Evolutionary conservation across 116 monocot genomes (phyloP), one percentile per base, ranked within the genome.

Genomic region (Phalaenopsis hybrid): DNA sequence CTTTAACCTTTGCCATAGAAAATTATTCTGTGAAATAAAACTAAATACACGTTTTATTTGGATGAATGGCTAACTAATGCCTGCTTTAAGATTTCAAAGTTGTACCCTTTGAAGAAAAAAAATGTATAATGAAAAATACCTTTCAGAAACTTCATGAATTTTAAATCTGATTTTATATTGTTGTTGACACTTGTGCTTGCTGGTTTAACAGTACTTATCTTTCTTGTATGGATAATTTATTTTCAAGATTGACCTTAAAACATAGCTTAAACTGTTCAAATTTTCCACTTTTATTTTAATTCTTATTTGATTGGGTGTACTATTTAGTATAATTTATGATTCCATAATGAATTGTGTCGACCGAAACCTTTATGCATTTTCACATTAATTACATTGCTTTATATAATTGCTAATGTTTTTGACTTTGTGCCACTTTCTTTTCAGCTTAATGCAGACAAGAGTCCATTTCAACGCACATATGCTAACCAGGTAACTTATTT

Each of bases 391-490:
- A 6, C 65, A 65, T 23, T 21, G 9, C n/a, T 73, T 34, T 73
- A 73, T 73, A 41, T 73, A 73, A 34, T 73, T 73, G 13, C 13
- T 4, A 75, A 50, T 77, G 52, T 76, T 73, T 49, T 77, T 61
- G 16, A 46, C 74, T 59, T 89, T 50, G 86, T 68, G 77, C 74
- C 52, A 69, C 61, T 79, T 45, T 79, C 82, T 31, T 78, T 85
- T 73, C 93, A 99, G 99, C 99, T 99, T 79, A 99, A 99, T 91
- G 85, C 93, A 75, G 99, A 99, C 74, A 99, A 99, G 79, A 95
- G 95, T 76, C 99, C 99, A 12, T 99, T 99, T 79, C 99, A 99
- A 77, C 88, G 99, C 65, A 95, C 99, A 79, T 99, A 95, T 86
- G 99, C 99, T 70, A 86, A 83, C 74, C 95, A 95, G 99, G 99